Percentiles rank a stretch among this genome's conserved stretches.
Evolutionary conservation across 1,284 basidiomycete species (phyloP).

Genomic region (Ganoderma meredithae): DNA sequence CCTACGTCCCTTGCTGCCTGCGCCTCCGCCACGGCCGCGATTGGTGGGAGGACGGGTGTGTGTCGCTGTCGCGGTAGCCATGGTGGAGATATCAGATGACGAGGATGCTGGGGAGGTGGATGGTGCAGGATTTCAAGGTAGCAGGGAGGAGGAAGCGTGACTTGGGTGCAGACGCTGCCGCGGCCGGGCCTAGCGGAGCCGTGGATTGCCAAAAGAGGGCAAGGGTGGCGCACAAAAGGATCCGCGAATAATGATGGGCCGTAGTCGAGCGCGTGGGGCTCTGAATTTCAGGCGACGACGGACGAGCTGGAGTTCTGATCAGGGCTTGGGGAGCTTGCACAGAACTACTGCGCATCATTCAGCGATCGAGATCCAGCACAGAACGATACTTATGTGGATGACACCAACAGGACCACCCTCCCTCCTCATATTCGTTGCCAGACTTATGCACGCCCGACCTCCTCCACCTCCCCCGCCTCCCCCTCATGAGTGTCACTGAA

Average conservation of each 20-base stretch:
- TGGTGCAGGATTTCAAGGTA: background rate
- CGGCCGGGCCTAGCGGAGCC: background rate
- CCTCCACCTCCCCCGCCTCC: background rate
- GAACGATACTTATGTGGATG: background rate
- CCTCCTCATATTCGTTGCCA: constrained; percentile 1
- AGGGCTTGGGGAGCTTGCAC: background rate
- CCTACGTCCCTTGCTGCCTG: constrained; percentile 41
- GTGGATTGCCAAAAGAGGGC: background rate
- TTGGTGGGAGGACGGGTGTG: constrained; percentile 39
- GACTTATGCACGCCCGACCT: constrained; percentile 2
- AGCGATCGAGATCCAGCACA: constrained; percentile 1
- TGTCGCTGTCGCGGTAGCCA: constrained; percentile 44
- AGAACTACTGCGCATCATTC: constrained; percentile 4
- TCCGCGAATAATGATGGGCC: background rate
- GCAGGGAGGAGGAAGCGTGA: background rate
- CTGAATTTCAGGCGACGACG: background rate
- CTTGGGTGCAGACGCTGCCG: constrained; percentile 1
- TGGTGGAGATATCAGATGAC: constrained; percentile 21
- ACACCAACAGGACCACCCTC: constrained; percentile 14
- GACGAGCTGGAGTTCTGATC: background rate
- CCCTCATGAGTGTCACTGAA: constrained; percentile 12
- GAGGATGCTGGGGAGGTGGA: background rate
- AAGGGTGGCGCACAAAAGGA: background rate
- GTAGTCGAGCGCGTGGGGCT: background rate
- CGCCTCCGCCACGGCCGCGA: constrained; percentile 37